Conservation (phyloP, 495 filamentous ascomycete genomes). For the Xylaria intraflava region DNA sequence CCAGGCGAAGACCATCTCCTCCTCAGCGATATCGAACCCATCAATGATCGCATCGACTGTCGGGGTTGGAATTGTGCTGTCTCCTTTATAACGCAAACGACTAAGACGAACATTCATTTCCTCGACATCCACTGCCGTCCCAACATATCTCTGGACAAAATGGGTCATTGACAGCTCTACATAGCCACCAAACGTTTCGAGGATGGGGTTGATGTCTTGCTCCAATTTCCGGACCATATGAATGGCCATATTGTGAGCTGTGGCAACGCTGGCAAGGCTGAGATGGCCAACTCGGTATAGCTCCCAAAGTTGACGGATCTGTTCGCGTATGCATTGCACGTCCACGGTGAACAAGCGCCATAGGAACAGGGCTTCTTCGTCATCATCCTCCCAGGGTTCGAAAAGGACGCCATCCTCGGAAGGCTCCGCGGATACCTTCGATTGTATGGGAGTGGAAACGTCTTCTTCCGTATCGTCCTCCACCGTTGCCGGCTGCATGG, state of each 20-base stretch:
- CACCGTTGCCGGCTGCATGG: neutral
- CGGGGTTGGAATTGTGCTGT: no score
- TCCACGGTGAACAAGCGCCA: neutral
- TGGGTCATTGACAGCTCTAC: neutral
- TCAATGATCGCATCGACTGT: neutral
- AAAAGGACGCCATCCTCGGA: neutral
- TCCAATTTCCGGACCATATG: neutral
- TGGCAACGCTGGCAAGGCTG: neutral
- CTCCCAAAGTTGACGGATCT: neutral
- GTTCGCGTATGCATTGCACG: neutral
- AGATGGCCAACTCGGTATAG: neutral
- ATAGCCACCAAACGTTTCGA: neutral
- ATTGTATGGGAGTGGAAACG: neutral
- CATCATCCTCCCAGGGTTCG: neutral
- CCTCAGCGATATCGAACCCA: neutral
- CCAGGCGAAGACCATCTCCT: constrained; percentile 2
- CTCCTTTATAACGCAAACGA: neutral
- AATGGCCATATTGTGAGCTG: neutral
- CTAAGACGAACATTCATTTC: neutral
- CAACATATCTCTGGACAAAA: neutral
- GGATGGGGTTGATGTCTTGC: neutral
- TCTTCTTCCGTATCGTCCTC: neutral
- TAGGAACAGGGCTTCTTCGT: neutral
- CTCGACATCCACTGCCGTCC: neutral
- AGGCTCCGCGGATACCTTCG: neutral